Evolutionary conservation across 2,329 filamentous ascomycete genomes (phyloP).

Genomic region (Cercospora brassicicola): DNA sequence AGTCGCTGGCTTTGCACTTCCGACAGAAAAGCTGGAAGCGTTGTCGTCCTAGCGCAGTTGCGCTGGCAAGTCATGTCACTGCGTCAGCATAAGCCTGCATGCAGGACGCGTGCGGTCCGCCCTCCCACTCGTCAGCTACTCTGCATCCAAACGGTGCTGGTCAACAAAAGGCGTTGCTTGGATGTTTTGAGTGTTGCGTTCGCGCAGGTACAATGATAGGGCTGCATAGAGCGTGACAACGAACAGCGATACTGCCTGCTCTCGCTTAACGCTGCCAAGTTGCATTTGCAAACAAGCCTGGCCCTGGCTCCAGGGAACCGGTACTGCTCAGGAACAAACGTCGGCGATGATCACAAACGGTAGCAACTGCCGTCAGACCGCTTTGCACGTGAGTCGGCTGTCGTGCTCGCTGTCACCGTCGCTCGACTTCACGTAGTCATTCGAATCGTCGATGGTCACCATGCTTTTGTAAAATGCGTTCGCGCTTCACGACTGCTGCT

Average conservation of each 20-base stretch:
- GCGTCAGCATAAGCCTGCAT: constrained; percentile 1
- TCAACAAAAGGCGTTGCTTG: constrained; percentile 8
- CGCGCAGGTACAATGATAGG: constrained; percentile 20
- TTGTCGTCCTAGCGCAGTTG: not conserved
- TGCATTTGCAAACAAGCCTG: constrained; percentile 1
- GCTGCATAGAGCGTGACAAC: constrained; percentile 14
- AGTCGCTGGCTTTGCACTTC: constrained; percentile 8
- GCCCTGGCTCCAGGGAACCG: constrained; percentile 1
- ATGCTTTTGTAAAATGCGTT: not conserved
- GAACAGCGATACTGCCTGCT: constrained; percentile 13
- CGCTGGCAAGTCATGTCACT: constrained; percentile 10
- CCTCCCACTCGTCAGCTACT: constrained; percentile 5
- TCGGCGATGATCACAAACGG: constrained; percentile 1
- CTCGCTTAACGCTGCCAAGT: not conserved
- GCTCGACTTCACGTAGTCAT: constrained; percentile 3
- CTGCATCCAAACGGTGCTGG: not conserved
- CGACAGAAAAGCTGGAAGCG: not conserved
- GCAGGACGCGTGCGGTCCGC: not conserved
- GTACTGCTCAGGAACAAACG: constrained; percentile 6
- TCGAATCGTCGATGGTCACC: constrained; percentile 4
- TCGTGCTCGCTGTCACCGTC: not conserved
- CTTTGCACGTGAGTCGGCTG: not conserved
- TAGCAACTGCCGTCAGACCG: not conserved
- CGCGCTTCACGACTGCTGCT: constrained; percentile 13
- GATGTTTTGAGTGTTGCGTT: constrained; percentile 12